Evolutionary conservation across 139 green algal species (phyloP).

Genomic region (Chlorella sp.): DNA sequence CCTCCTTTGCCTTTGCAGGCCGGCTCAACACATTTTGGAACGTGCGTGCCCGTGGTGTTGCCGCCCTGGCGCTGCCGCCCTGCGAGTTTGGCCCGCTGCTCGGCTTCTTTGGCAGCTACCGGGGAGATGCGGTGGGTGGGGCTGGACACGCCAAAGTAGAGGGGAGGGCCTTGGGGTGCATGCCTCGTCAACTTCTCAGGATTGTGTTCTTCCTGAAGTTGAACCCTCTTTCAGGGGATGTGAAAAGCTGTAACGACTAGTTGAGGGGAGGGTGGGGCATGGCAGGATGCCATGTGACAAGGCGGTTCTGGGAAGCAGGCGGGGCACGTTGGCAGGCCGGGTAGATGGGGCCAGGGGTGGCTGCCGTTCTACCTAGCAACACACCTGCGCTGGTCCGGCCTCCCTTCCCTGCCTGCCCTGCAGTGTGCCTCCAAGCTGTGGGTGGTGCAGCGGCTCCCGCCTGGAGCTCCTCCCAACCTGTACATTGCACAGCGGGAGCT

Average conservation of each 20-base stretch:
- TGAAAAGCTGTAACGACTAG: too few relatives aligned
- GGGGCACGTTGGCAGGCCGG: background rate
- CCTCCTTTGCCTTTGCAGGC: background rate
- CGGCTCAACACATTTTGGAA: background rate
- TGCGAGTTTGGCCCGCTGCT: conserved; percentile 12
- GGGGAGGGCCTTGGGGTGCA: too few relatives aligned
- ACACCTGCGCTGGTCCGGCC: background rate
- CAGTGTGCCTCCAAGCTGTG: background rate
- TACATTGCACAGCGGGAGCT: background rate
- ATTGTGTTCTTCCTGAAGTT: too few relatives aligned
- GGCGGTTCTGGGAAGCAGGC: too few relatives aligned
- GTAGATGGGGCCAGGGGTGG: background rate
- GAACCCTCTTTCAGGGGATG: too few relatives aligned
- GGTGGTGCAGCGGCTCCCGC: background rate
- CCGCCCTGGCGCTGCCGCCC: background rate
- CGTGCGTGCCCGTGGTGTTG: background rate
- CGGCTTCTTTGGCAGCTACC: background rate
- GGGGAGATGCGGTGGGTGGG: background rate
- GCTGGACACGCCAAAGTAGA: background rate
- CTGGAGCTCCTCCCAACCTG: background rate
- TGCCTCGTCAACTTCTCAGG: too few relatives aligned
- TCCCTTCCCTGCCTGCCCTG: background rate
- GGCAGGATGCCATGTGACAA: background rate
- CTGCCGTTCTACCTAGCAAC: background rate
- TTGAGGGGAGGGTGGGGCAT: too few relatives aligned